These are phyloP conservation scores for Vigna radiata DNA, from an alignment of 306 rosid genomes.

Conservation along the genomic window DNA sequence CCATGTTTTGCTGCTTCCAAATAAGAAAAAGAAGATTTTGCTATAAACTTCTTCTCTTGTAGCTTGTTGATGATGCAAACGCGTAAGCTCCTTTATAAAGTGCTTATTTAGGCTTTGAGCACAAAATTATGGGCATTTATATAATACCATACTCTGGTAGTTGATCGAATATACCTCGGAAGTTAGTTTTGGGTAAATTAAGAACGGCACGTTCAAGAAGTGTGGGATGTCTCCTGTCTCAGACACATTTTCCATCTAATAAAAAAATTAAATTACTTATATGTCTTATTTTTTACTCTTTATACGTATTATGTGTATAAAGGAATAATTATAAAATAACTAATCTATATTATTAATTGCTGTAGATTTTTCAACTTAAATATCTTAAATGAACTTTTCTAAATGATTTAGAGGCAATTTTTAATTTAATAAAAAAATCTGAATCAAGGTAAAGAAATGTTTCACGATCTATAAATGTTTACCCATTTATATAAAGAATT, in stretches of 20 bases:
- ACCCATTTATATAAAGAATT: no score
- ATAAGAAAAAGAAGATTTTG: not conserved
- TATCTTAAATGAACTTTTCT: no score
- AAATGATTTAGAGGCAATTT: no score
- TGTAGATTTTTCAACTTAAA: no score
- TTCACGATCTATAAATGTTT: no score
- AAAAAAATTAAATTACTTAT: not conserved
- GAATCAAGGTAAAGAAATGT: no score
- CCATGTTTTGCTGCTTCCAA: slow-evolving; percentile 42
- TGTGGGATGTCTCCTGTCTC: slow-evolving; percentile 15
- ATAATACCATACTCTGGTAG: not conserved
- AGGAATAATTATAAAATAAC: no score
- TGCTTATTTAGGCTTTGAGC: not conserved
- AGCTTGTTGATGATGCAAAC: slow-evolving; percentile 10
- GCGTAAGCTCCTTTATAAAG: slow-evolving; percentile 5
- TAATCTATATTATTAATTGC: no score
- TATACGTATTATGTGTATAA: no score
- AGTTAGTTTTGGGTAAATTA: slow-evolving; percentile 33
- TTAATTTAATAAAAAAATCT: no score
- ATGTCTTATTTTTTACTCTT: no score
- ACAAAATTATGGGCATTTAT: slow-evolving; percentile 27
- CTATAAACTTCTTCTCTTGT: not conserved
- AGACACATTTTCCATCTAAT: not conserved
- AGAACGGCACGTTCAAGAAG: slow-evolving; percentile 1
- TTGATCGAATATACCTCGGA: not conserved